Conservation (phyloP, 768 basidiomycete species). For the Fomitopsis pulvina region DNA sequence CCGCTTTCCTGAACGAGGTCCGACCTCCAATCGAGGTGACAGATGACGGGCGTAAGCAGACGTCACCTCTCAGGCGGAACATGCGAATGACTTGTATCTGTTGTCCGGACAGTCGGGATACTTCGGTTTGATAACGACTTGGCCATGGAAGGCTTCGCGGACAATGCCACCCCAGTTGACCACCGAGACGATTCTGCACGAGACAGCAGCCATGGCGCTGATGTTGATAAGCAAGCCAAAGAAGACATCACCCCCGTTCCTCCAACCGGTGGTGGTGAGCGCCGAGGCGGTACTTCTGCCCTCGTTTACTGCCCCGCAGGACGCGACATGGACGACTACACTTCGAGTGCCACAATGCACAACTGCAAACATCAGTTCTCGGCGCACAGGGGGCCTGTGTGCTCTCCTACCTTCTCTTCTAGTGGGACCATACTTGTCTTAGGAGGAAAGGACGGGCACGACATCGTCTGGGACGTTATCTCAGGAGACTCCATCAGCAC, state of each 20-base stretch:
- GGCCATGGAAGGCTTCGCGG: too few relatives aligned
- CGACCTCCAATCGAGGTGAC: conserved; percentile 8
- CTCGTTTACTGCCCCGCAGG: conserved; percentile 35
- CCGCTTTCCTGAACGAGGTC: not conserved
- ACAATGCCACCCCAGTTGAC: too few relatives aligned
- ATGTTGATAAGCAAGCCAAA: too few relatives aligned
- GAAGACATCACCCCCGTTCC: too few relatives aligned
- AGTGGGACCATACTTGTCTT: conserved; percentile 10
- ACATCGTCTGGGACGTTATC: conserved; percentile 4
- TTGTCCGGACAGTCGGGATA: too few relatives aligned
- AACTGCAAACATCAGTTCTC: not conserved
- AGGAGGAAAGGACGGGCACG: conserved; percentile 2
- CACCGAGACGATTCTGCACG: too few relatives aligned
- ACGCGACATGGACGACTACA: conserved; percentile 2
- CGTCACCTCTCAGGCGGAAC: too few relatives aligned
- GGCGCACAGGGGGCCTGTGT: conserved; percentile 8
- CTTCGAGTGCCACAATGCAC: conserved; percentile 6
- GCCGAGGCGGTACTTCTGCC: too few relatives aligned
- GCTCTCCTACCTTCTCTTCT: conserved; percentile 11
- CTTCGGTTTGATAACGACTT: too few relatives aligned
- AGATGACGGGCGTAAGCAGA: conserved; percentile 6
- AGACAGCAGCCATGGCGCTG: too few relatives aligned
- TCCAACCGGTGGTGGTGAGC: too few relatives aligned
- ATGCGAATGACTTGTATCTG: too few relatives aligned
- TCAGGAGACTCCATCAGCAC: conserved; percentile 14